phyloP scores from a whole-genome alignment of 306 rosid species.

The Potentilla sterilis region DNA sequence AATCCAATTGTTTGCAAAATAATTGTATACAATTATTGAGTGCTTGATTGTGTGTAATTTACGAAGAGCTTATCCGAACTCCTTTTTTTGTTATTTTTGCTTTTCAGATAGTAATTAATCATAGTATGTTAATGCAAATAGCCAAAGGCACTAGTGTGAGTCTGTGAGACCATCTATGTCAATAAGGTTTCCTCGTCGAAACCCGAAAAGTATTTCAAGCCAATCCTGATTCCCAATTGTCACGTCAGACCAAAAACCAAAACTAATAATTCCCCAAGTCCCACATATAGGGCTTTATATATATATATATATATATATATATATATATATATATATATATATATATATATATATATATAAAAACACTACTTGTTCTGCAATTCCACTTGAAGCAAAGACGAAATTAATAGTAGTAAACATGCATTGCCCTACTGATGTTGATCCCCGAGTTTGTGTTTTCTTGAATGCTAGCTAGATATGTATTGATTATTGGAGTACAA shows the following conservation, averaged over 20 bases:
- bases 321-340: no score
- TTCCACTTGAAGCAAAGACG: constrained; percentile 24
- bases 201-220: background rate
- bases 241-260: background rate
- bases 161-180: background rate
- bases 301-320: no score
- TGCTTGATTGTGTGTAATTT: background rate
- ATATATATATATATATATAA: no score
- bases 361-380: constrained; percentile 16
- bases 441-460: background rate
- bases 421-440: constrained; percentile 2
- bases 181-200: background rate
- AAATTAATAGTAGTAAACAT: constrained; percentile 20
- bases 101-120: background rate
- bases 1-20: background rate
- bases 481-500: background rate
- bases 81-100: background rate
- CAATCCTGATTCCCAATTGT: constrained; percentile 18
- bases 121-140: background rate
- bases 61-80: background rate
- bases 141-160: no score
- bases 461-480: background rate
- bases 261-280: background rate
- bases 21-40: background rate
- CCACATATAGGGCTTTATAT: constrained; percentile 4